Evolutionary conservation across 306 rosid species (phyloP).

Genomic region (apple (Malus domestica)): DNA sequence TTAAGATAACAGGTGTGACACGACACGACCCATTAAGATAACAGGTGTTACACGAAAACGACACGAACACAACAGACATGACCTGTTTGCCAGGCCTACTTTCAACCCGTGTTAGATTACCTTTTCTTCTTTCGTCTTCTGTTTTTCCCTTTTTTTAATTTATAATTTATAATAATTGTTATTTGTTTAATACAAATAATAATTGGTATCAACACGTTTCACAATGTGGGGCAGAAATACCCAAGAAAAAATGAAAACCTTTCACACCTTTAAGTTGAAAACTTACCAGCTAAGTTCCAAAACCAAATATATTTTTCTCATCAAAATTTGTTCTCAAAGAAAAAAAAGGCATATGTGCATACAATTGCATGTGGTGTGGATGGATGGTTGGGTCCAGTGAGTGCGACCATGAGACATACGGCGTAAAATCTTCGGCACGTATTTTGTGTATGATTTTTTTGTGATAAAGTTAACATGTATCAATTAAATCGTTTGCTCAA

Average conservation of each 20-base stretch:
- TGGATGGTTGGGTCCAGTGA: slow-evolving; percentile 24
- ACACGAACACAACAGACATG: too few species aligned
- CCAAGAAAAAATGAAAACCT: slow-evolving; percentile 2
- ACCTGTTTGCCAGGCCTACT: too few species aligned
- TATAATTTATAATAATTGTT: too few species aligned
- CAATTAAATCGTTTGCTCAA: too few species aligned
- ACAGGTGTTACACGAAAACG: too few species aligned
- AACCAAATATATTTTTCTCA: not conserved
- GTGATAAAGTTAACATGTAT: too few species aligned
- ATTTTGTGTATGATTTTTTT: too few species aligned
- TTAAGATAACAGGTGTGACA: too few species aligned
- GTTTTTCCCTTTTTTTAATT: too few species aligned
- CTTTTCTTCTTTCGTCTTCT: not conserved
- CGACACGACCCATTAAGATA: too few species aligned
- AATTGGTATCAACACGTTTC: not conserved
- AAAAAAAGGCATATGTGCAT: slow-evolving; percentile 13
- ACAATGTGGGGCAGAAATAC: not conserved
- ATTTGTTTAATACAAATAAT: not conserved
- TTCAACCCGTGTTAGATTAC: not conserved
- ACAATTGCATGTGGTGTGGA: slow-evolving; percentile 28
- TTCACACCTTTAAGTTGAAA: slow-evolving; percentile 22
- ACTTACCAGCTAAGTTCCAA: slow-evolving; percentile 18
- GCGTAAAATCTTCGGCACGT: too few species aligned
- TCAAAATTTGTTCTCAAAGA: not conserved
- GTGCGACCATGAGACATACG: slow-evolving; percentile 15